phyloP scores from a whole-genome alignment of 1,284 basidiomycete genomes.

The Sphaerobolus stellatus region DNA sequence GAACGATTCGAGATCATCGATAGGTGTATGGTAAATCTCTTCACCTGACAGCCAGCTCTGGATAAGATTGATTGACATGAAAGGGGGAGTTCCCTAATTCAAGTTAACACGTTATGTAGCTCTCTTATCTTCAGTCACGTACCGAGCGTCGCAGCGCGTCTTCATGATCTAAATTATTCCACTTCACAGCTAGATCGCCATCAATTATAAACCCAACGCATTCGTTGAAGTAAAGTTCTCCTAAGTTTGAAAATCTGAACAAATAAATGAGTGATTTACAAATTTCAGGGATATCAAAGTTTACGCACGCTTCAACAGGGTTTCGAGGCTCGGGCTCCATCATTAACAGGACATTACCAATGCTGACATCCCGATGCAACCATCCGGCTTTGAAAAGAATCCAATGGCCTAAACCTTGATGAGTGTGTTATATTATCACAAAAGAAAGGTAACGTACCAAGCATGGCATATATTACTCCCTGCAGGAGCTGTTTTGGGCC shows the following conservation, averaged over 20 bases:
- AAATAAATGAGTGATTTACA: neutral
- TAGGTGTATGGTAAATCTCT: neutral
- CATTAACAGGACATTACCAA: neutral
- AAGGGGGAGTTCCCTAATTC: neutral
- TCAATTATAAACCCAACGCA: neutral
- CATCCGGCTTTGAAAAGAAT: neutral
- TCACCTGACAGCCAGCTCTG: neutral
- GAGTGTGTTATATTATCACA: neutral
- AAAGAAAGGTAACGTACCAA: neutral
- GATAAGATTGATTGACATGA: neutral
- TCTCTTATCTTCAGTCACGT: too few species aligned
- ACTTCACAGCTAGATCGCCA: neutral
- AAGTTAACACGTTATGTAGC: too few species aligned
- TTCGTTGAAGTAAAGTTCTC: neutral
- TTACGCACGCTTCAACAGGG: neutral
- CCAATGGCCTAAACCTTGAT: neutral
- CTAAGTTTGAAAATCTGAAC: too few species aligned
- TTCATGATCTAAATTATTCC: neutral
- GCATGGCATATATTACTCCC: neutral
- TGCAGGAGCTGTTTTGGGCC: neutral
- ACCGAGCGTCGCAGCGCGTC: neutral
- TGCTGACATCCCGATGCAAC: slow-evolving; percentile 1
- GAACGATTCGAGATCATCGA: neutral
- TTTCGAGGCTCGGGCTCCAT: neutral
- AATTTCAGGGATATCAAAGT: neutral